Percentiles rank a stretch among this genome's conserved stretches.
These are phyloP conservation scores for Leptosphaerulina australis DNA, from an alignment of 2,329 filamentous ascomycete species.

Conservation along the genomic window DNA sequence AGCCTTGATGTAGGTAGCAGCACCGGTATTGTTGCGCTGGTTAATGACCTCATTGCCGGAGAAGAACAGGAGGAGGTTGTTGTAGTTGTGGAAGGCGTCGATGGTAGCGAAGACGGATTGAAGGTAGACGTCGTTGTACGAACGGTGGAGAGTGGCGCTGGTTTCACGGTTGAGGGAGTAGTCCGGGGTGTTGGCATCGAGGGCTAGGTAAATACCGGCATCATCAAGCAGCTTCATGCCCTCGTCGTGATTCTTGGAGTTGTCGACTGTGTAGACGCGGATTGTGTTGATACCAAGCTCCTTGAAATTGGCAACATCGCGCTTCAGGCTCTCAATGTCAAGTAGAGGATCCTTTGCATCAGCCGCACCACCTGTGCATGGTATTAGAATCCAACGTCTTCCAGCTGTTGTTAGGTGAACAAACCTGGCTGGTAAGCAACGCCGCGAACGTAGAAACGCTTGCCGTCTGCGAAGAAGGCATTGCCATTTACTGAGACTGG, in stretches of 20 bases:
- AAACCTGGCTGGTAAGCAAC: constrained; percentile 70
- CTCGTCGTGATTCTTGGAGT: constrained; percentile 77
- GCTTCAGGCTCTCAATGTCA: constrained; percentile 69
- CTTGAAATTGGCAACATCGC: constrained; percentile 82
- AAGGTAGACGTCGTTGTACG: constrained; percentile 87
- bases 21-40: constrained; percentile 64
- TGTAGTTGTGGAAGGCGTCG: constrained; percentile 80
- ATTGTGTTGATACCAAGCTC: constrained; percentile 87
- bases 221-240: constrained; percentile 83
- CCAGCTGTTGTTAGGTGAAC: constrained; percentile 46
- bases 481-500: constrained; percentile 66
- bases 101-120: constrained; percentile 80
- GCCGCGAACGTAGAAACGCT: constrained; percentile 66
- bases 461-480: constrained; percentile 66
- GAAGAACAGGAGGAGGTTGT: constrained; percentile 85
- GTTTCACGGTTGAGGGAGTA: constrained; percentile 84
- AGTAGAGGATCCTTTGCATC: constrained; percentile 72
- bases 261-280: constrained; percentile 91
- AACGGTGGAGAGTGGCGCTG: constrained; percentile 60
- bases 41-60: constrained; percentile 81
- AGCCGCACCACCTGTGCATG: constrained; percentile 48
- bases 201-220: constrained; percentile 88
- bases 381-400: constrained; percentile 31
- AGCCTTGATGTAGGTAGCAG: constrained; percentile 74
- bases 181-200: constrained; percentile 86